Evolutionary conservation across 2,329 filamentous ascomycete genomes (phyloP).

Genomic region (Sporothrix sp.): DNA sequence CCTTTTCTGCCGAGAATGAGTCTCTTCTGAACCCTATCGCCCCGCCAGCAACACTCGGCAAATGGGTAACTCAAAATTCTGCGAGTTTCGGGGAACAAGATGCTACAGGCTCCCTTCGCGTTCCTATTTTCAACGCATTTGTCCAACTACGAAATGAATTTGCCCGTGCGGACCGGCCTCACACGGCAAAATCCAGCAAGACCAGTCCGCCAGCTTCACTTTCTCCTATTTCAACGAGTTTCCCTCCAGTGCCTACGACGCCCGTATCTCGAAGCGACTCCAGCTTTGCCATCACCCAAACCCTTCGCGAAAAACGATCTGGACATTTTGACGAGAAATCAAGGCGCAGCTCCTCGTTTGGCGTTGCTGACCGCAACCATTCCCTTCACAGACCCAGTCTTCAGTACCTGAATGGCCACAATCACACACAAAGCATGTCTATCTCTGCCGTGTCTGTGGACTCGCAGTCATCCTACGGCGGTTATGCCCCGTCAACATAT

Average conservation of each 20-base stretch:
- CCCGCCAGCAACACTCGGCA: slow-evolving; percentile 62
- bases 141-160: slow-evolving; percentile 61
- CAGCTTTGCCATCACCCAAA: slow-evolving; percentile 75
- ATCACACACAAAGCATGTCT: slow-evolving; percentile 47
- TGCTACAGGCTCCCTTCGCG: slow-evolving; percentile 38
- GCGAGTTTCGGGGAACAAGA: slow-evolving; percentile 69
- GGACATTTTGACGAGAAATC: slow-evolving; percentile 77
- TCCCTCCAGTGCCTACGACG: slow-evolving; percentile 65
- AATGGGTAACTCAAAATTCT: slow-evolving; percentile 83
- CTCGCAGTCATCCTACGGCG: slow-evolving; percentile 60
- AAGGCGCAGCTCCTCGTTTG: slow-evolving; percentile 90
- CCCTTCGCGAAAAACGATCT: slow-evolving; percentile 85
- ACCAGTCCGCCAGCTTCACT: slow-evolving; percentile 54
- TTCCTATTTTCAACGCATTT: slow-evolving; percentile 86
- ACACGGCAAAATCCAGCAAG: slow-evolving; percentile 57
- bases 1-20: slow-evolving; percentile 79
- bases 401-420: slow-evolving; percentile 57
- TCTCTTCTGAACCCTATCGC: slow-evolving; percentile 67
- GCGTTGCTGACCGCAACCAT: slow-evolving; percentile 55
- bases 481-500: slow-evolving; percentile 75
- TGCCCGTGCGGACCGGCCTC: slow-evolving; percentile 62
- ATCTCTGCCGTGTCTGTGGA: slow-evolving; percentile 51
- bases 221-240: slow-evolving; percentile 70
- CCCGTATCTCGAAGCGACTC: slow-evolving; percentile 86
- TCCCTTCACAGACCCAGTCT: slow-evolving; percentile 60